These are phyloP conservation scores for Gamarada debralockiae DNA, from an alignment of 495 filamentous ascomycete genomes.

Conservation along the genomic window DNA sequence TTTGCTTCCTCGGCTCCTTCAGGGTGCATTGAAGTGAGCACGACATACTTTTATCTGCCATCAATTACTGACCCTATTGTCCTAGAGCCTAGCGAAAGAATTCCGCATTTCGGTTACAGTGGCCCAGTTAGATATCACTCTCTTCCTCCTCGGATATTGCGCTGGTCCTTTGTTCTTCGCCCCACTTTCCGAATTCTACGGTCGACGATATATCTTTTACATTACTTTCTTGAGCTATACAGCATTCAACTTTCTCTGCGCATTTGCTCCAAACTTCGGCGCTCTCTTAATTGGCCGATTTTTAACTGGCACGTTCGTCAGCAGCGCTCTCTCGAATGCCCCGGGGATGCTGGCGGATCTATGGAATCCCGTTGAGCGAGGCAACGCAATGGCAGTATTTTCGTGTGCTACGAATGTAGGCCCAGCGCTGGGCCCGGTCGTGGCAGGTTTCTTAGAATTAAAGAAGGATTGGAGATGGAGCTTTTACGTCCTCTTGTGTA, in stretches of 20 bases:
- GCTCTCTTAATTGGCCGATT: constrained; percentile 73
- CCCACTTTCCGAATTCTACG: constrained; percentile 68
- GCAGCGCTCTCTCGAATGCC: constrained; percentile 66
- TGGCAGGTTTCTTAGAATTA: constrained; percentile 41
- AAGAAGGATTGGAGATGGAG: constrained; percentile 56
- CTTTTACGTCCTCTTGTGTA: constrained; percentile 64
- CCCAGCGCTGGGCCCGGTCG: constrained; percentile 54
- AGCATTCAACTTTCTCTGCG: constrained; percentile 62
- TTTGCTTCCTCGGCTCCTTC: constrained; percentile 75
- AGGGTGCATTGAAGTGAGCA: constrained; percentile 60
- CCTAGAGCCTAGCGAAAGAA: too few relatives aligned
- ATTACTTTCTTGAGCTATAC: constrained; percentile 30
- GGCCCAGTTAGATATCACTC: constrained; percentile 63
- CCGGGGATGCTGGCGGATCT: constrained; percentile 76
- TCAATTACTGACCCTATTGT: too few relatives aligned
- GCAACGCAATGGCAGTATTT: constrained; percentile 62
- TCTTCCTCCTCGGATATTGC: constrained; percentile 77
- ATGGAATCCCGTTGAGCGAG: constrained; percentile 62
- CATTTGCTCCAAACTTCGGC: constrained; percentile 59
- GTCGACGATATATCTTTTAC: constrained; percentile 60
- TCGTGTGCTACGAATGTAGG: constrained; percentile 68
- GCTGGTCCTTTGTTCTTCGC: constrained; percentile 65
- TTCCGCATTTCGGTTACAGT: constrained; percentile 53
- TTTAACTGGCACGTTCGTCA: constrained; percentile 74
- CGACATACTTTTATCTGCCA: constrained; percentile 56